phyloP scores from a whole-genome alignment of 495 filamentous ascomycete species.

The Eremomyces bilateralis region DNA sequence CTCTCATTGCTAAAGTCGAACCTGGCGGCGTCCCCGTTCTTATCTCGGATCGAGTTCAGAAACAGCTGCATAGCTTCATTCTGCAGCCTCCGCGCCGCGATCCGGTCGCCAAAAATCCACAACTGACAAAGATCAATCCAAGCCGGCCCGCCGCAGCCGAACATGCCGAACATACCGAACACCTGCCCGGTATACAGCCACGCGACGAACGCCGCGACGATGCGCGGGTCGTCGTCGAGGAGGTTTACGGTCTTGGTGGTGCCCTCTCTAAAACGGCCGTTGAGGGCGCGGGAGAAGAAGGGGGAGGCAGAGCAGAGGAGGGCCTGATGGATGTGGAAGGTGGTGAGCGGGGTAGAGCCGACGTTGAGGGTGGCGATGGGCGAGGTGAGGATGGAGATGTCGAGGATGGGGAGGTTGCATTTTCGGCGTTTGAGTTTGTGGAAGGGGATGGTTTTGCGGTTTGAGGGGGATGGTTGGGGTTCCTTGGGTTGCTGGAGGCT shows the following conservation, averaged over 20 bases:
- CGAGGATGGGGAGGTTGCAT: background rate
- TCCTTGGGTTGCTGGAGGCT: no score
- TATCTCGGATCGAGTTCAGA: no score
- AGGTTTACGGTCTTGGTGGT: background rate
- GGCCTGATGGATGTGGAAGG: background rate
- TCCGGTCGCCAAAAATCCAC: background rate
- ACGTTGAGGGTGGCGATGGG: background rate
- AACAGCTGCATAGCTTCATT: background rate
- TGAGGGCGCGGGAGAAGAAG: background rate
- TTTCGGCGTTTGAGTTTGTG: no score
- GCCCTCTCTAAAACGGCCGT: background rate
- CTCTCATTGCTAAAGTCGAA: no score
- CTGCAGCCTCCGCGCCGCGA: background rate
- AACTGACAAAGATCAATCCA: background rate
- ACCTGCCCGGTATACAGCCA: background rate
- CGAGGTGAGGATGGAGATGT: background rate
- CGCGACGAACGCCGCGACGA: background rate
- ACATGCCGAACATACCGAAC: background rate
- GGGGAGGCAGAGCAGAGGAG: background rate
- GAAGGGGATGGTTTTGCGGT: no score
- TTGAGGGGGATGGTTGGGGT: no score
- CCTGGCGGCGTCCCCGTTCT: no score
- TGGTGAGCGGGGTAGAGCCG: background rate
- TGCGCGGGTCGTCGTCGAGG: background rate
- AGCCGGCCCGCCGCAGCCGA: background rate